Percentiles rank a stretch among this genome's conserved stretches.
Conservation (phyloP, 2,329 filamentous ascomycete species). For the Aspergillus felis region DNA sequence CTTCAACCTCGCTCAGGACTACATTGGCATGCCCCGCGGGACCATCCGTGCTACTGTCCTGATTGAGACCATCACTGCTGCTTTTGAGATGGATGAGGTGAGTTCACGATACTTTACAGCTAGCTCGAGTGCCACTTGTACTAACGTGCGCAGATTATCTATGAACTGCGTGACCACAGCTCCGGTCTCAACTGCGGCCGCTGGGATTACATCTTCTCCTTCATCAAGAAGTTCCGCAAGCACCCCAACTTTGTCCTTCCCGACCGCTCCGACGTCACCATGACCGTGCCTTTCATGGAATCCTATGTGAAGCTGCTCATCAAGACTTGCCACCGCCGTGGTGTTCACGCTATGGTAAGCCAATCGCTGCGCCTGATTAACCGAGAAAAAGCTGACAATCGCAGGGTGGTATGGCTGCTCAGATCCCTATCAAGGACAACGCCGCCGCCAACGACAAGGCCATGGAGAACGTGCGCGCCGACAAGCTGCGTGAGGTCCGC, state of each 20-base stretch:
- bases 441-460: conserved; percentile 85
- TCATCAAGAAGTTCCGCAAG: conserved; percentile 98
- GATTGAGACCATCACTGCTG: conserved; percentile 96
- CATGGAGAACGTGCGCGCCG: conserved; percentile 87
- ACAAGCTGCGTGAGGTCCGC: conserved; percentile 93
- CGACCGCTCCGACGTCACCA: conserved; percentile 85
- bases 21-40: conserved; percentile 80
- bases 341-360: conserved; percentile 87
- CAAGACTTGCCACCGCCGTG: conserved; percentile 94
- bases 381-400: neutral
- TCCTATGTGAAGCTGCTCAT: conserved; percentile 95
- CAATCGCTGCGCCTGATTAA: neutral
- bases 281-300: conserved; percentile 98
- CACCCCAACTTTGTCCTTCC: conserved; percentile 91
- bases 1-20: conserved; percentile 94
- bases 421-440: conserved; percentile 98
- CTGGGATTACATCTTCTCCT: conserved; percentile 99
- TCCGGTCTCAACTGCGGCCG: conserved; percentile 96
- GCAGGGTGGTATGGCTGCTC: conserved; percentile 86
- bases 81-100: conserved; percentile 95
- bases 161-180: conserved; percentile 94
- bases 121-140: neutral
- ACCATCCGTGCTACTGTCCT: conserved; percentile 93
- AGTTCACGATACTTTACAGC: neutral
- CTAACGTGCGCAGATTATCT: conserved; percentile 66